Evolutionary conservation across 1,139 yeast species (phyloP).

Genomic region (Kazachstania sp.): DNA sequence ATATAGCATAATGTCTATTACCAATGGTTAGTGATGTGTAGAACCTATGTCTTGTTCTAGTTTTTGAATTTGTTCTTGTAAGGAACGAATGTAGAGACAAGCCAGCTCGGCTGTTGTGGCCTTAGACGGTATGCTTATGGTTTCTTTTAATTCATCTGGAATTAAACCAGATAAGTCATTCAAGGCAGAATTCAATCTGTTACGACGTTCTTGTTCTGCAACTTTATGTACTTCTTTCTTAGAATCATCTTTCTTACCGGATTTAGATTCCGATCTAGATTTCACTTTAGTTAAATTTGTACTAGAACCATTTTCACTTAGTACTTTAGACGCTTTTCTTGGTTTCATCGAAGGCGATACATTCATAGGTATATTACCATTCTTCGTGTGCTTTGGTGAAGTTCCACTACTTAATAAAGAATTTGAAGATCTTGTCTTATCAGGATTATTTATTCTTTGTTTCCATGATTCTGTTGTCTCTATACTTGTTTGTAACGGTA

Average conservation of each 20-base stretch:
- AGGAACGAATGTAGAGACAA: conserved; percentile 52
- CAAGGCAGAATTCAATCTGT: conserved; percentile 81
- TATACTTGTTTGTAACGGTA: conserved; percentile 1
- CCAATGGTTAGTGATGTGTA: neutral
- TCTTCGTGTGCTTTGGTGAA: conserved; percentile 1
- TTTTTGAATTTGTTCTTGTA: conserved; percentile 23
- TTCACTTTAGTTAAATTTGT: neutral
- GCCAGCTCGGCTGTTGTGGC: conserved; percentile 95
- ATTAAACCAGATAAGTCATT: conserved; percentile 62
- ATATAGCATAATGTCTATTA: neutral
- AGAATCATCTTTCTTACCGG: conserved; percentile 13
- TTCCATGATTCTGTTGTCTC: conserved; percentile 2
- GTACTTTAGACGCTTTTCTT: conserved; percentile 6
- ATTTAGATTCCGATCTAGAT: conserved; percentile 3
- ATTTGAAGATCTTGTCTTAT: neutral
- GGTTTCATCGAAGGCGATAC: conserved; percentile 28
- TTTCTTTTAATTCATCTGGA: conserved; percentile 54
- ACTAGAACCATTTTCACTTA: neutral
- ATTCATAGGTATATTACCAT: conserved; percentile 22
- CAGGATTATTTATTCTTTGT: neutral
- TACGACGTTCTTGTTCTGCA: conserved; percentile 94
- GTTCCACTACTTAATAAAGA: neutral
- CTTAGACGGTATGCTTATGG: conserved; percentile 62
- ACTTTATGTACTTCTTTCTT: conserved; percentile 80
- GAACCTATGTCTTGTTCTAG: neutral